Base-by-base conservation (phyloP, 1,284 basidiomycete species). In the Ganoderma boninense region DNA sequence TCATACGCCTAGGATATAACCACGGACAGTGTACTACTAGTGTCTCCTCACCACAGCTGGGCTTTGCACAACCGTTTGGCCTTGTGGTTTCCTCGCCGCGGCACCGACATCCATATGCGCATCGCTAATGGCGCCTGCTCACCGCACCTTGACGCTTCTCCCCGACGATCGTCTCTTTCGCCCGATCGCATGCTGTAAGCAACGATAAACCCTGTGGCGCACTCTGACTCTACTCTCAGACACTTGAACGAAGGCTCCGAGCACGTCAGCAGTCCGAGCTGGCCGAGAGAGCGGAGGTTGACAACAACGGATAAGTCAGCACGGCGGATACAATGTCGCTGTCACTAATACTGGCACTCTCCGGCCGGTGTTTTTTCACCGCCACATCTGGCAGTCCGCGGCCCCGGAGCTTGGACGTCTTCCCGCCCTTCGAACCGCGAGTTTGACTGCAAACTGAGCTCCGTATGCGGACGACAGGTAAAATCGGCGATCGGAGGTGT, bases 41-140 rank as follows among this genome's bases (percentile, higher is more conserved):
- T 35, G n/a, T n/a, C 35, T 60, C n/a, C 35, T 40, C 35, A 40
- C 18, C 32, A 20, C n/a, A 60, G 1, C 57, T 35, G 35, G 35
- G 20, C 57, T 60, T 60, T 60, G 57, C 57, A 35, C 35, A 35
- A 38, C 35, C 32, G 32, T 60, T 38, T 40, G 57, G 32, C 57
- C 35, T 40, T 60, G 57, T 60, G 57, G 57, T 60, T 4, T 35
- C 57, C 10, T 35, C 23, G 26, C 26, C 26, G 26, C 29, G 5
- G 57, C 38, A 20, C 32, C 32, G 40, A 10, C 32, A 35, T 40
- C 16, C 57, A n/a, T 16, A 59, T 59, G 35, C 54, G 23, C 29
- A 56, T 56, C 54, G 54, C 26, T 29, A 18, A 20, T 14, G 54
- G 54, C 54, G 54, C 29, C 14, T 56, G 54, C 29, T 32, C 29